Evolutionary conservation across 2,329 filamentous ascomycete genomes (phyloP), one percentile per base, ranked within the genome.

Genomic region (Drechslerella stenobrocha): DNA sequence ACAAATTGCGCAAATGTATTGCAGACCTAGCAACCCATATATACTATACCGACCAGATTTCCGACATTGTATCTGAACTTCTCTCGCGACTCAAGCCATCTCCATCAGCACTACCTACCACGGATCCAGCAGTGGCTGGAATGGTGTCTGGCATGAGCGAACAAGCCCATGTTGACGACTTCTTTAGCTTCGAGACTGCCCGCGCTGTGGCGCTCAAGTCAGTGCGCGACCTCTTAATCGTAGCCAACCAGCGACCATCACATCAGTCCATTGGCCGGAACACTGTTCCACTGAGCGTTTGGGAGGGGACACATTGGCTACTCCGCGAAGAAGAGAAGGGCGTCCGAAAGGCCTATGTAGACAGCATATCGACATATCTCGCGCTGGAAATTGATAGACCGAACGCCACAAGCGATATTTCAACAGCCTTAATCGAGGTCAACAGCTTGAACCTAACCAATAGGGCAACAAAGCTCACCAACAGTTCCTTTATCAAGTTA

Each of bases 241-340:
- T 95, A 20, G 90, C 92, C 2, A 95, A 95, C 73, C 82, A 82
- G 40, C 82, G 81, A 71, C 71, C 78, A 81, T 65, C 80, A 79
- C 71, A 82, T 81, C 71, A 84, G 81, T 74, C 81, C 83, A 26
- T 82, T 93, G 52, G 84, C 3, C 83, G 90, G 70, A 89, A 87
- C 75, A 84, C 81, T 37, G 88, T 95, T 0, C 86, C 88, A 0
- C 81, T 95, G 6, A 83, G 88, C 56, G 87, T 91, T 0, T 98
- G 93, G 93, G 91, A 97, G 76, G 90, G 89, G n/a, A 96, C 91
- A 0, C 90, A 96, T 69, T 96, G 90, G 89, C 83, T 97, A 44
- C 79, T 97, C 18, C 85, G 88, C 34, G 92, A 96, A 73, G 81
- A 84, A 0, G 87, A 91, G 73, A 84, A 84, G 28, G 81, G 84